A percentile compares a stretch with the other conserved stretches of the same genome.
Conservation (phyloP, 192 early-diverging fungal species). For the Physocladia obscura region DNA sequence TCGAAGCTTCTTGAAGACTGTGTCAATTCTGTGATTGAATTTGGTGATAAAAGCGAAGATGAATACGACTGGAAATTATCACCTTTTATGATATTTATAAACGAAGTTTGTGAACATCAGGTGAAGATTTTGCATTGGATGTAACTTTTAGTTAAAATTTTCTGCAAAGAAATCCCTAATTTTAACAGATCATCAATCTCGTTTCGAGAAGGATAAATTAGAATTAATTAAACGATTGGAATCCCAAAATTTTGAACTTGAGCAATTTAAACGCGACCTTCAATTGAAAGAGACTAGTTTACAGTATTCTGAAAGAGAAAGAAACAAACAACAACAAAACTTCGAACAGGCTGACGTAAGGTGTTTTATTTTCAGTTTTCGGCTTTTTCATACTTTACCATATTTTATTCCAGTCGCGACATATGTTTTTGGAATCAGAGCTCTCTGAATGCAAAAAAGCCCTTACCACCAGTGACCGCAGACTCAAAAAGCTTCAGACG, state of each 20-base stretch:
- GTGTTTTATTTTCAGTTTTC: background rate
- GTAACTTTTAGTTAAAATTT: background rate
- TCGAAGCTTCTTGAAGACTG: background rate
- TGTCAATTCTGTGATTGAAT: background rate
- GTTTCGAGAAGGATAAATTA: background rate
- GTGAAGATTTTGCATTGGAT: background rate
- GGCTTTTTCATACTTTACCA: background rate
- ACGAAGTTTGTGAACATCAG: background rate
- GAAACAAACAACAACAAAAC: background rate
- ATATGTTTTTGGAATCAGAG: background rate
- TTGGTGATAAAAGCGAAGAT: no score
- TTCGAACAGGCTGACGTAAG: constrained; percentile 1
- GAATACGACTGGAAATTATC: background rate
- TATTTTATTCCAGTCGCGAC: background rate
- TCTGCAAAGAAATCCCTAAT: background rate
- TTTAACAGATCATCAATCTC: background rate
- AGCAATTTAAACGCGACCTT: constrained; percentile 6
- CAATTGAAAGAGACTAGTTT: constrained; percentile 1
- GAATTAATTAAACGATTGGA: background rate
- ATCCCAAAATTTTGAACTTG: background rate
- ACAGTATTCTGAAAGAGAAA: background rate
- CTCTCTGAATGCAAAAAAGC: constrained; percentile 1
- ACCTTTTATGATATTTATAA: background rate
- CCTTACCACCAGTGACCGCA: background rate
- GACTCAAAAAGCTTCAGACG: constrained; percentile 12